Evolutionary conservation across 768 basidiomycete genomes (phyloP).

Genomic region (Gautieria morchelliformis): DNA sequence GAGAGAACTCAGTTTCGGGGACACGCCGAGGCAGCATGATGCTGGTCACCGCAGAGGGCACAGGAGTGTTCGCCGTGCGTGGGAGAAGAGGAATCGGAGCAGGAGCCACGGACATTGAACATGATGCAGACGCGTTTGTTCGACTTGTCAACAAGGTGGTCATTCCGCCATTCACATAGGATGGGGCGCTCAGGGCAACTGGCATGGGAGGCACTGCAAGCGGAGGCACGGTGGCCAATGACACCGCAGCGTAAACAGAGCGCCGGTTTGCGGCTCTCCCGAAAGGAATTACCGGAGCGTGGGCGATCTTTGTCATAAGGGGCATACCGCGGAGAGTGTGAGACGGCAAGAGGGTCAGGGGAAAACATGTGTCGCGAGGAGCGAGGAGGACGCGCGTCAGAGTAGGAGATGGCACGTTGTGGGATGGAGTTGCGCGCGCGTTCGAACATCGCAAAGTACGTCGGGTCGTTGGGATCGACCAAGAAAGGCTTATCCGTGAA

Average conservation of each 20-base stretch:
- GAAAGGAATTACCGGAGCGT: background rate
- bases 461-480: background rate
- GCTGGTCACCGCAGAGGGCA: background rate
- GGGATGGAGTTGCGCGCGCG: too few relatives aligned
- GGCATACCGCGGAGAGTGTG: background rate
- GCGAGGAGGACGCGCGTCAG: too few relatives aligned
- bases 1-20: background rate
- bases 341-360: background rate
- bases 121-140: background rate
- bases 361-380: background rate
- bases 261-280: background rate
- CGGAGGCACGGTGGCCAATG: background rate
- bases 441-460: background rate
- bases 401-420: too few relatives aligned
- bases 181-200: background rate
- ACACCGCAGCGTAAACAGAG: background rate
- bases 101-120: background rate
- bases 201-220: background rate
- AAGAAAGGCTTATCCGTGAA: background rate
- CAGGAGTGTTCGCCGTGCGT: background rate
- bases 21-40: background rate
- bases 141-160: background rate
- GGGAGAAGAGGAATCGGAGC: background rate
- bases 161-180: background rate
- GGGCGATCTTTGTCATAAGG: background rate